A percentile compares a stretch with the other conserved stretches of the same genome.
These are phyloP conservation scores for Thuidium tamariscinum DNA, from an alignment of 225 moss, liverwort and hornwort genomes.

Conservation along the genomic window DNA sequence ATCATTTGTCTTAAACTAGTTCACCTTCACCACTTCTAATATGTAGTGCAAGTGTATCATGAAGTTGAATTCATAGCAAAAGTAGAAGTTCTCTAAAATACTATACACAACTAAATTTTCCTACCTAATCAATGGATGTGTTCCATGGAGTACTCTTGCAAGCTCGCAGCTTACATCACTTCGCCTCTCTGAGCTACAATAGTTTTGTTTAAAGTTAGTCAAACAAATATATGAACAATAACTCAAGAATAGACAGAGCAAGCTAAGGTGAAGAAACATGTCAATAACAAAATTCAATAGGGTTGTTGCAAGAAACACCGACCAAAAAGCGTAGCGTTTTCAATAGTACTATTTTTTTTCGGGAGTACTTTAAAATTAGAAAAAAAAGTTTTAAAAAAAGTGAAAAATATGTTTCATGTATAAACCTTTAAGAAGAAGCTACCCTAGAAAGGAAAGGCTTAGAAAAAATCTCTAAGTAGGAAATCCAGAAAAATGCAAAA, in stretches of 20 bases:
- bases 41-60: neutral
- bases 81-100: neutral
- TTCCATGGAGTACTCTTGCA: neutral
- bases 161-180: too few relatives aligned
- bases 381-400: too few relatives aligned
- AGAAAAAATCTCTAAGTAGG: too few relatives aligned
- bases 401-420: too few relatives aligned
- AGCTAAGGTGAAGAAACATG: neutral
- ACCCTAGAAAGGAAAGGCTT: too few relatives aligned
- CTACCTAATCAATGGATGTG: neutral
- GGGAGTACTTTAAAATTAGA: too few relatives aligned
- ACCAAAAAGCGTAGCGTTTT: too few relatives aligned
- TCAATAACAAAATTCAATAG: neutral
- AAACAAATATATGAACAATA: neutral
- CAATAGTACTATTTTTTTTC: too few relatives aligned
- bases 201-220: neutral
- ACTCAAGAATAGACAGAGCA: neutral
- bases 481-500: too few relatives aligned
- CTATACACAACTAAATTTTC: neutral
- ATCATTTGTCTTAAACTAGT: neutral
- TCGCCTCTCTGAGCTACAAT: neutral
- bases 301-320: too few relatives aligned
- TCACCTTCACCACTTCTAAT: neutral
- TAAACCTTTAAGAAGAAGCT: too few relatives aligned
- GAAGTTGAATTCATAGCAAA: neutral